Conservation (phyloP, 345 rosid genomes). For the Lumnitzera littorea region DNA sequence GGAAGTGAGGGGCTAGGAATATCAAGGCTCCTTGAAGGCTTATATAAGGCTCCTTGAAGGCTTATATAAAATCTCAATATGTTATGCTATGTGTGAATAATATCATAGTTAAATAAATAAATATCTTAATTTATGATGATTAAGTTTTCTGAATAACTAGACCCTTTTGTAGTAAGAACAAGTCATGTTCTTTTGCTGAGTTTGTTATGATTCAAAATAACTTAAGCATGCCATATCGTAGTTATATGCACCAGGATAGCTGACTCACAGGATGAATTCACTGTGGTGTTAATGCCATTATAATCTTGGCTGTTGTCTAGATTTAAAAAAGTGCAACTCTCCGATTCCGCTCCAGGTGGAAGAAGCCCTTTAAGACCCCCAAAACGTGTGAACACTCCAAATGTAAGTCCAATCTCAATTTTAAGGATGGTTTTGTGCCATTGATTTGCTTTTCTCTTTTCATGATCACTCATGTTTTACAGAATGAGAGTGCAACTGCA, state of each 20-base stretch:
- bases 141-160: no score
- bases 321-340: constrained; percentile 93
- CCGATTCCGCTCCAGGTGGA: constrained; percentile 60
- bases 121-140: no score
- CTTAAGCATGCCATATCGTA: no score
- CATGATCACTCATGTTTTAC: constrained; percentile 9
- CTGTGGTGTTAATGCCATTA: neutral
- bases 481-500: constrained; percentile 48
- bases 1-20: no score
- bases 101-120: no score
- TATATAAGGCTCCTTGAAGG: no score
- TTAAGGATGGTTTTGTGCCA: constrained; percentile 1
- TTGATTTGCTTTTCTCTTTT: neutral
- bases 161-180: no score
- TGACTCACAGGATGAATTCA: constrained; percentile 4
- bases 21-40: no score
- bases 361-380: constrained; percentile 72
- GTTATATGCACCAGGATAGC: neutral
- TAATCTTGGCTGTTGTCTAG: constrained; percentile 22
- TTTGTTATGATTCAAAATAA: no score
- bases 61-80: no score
- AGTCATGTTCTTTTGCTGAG: no score
- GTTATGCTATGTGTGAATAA: no score
- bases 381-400: constrained; percentile 42
- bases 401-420: constrained; percentile 33